Conservation (phyloP, 257 asterid species). For the Jacaranda mimosifolia region DNA sequence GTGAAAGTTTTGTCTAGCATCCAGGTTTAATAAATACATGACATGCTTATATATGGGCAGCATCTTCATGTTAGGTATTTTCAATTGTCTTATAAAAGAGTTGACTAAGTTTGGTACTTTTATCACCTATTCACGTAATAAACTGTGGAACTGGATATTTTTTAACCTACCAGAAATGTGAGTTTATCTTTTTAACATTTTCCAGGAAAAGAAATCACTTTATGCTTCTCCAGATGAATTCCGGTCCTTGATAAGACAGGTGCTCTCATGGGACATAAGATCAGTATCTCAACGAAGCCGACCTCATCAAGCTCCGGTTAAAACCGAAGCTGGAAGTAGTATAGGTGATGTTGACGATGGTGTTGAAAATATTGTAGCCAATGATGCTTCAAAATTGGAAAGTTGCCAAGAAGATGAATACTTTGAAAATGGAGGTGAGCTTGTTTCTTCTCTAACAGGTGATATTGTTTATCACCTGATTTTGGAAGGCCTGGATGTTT, state of each 20-base stretch:
- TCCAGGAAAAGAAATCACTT: slow-evolving; percentile 71
- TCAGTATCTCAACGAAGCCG: slow-evolving; percentile 81
- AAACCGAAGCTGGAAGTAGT: slow-evolving; percentile 32
- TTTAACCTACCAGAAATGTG: neutral
- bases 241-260: slow-evolving; percentile 70
- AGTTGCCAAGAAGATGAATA: slow-evolving; percentile 40
- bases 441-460: slow-evolving; percentile 27
- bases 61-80: neutral
- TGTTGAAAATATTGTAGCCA: neutral
- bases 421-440: slow-evolving; percentile 43
- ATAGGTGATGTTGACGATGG: neutral
- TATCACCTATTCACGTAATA: neutral
- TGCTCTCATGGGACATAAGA: slow-evolving; percentile 89
- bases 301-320: slow-evolving; percentile 44
- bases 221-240: slow-evolving; percentile 74
- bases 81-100: neutral
- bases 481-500: slow-evolving; percentile 74
- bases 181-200: neutral
- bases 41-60: neutral
- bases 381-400: slow-evolving; percentile 29
- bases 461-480: slow-evolving; percentile 67
- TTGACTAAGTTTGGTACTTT: neutral
- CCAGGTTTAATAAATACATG: too few relatives aligned
- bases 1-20: too few relatives aligned
- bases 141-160: too few relatives aligned